Conservation (phyloP, 2,329 filamentous ascomycete genomes). For the Colletotrichum eremochloae region DNA sequence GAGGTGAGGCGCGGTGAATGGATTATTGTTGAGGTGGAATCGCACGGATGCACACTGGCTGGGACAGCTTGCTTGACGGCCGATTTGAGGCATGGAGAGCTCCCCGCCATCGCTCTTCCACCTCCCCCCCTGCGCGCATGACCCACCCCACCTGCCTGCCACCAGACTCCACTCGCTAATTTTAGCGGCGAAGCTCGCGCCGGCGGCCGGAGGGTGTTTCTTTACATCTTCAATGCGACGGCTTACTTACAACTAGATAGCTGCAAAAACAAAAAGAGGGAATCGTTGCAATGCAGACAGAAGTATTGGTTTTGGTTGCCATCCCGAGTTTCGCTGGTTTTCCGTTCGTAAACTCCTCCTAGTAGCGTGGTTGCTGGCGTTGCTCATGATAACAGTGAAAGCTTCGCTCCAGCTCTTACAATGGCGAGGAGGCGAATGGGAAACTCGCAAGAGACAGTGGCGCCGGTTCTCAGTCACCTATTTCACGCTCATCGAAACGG, state of each 20-base stretch:
- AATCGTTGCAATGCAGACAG: not conserved
- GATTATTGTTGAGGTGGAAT: constrained; percentile 5
- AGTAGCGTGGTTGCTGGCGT: too few species aligned
- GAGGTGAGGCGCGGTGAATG: constrained; percentile 9
- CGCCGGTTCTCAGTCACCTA: too few species aligned
- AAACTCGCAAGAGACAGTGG: too few species aligned
- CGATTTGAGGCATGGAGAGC: not conserved
- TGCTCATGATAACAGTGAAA: not conserved
- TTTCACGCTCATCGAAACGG: too few species aligned
- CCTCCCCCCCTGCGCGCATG: not conserved
- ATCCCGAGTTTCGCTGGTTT: not conserved
- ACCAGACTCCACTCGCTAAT: constrained; percentile 12
- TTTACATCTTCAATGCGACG: not conserved
- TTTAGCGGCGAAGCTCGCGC: constrained; percentile 8
- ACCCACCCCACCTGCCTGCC: constrained; percentile 3
- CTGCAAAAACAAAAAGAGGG: too few species aligned
- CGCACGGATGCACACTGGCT: constrained; percentile 12
- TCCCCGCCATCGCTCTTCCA: not conserved
- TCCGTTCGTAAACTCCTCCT: not conserved
- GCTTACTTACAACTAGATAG: not conserved
- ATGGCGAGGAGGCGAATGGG: too few species aligned
- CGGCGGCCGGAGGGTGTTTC: not conserved
- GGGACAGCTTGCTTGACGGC: not conserved
- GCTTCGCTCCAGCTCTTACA: not conserved
- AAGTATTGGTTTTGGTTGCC: too few species aligned